Base-by-base conservation (phyloP, 2,329 filamentous ascomycete genomes). In the Fusarium pseudoanthophilum region DNA sequence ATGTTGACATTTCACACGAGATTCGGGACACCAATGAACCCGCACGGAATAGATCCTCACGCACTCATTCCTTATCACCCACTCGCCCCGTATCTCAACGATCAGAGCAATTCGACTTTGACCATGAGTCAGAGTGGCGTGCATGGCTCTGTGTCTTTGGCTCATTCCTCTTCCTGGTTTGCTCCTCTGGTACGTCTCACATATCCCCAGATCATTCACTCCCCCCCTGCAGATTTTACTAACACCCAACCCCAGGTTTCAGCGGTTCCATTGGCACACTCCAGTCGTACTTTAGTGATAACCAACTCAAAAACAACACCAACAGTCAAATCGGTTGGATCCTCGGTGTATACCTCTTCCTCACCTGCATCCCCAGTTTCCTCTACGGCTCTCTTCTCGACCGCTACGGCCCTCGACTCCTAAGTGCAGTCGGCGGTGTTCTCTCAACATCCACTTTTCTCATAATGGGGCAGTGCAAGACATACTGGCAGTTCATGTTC, bases 401-500 rank as follows among this genome's bases (percentile, higher is more conserved):
- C 64, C 80, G 79, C 0, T 85, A 86, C 45, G 85, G 85, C 0
- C 83, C 85, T 0, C 79, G 80, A 16, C 67, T 80, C 24, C 76
- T 87, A 7, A 75, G 82, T 0, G 73, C 83, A 9, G 42, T 79
- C 5, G 84, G 84, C 3, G 81, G 78, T 0, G 53, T 78, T 1
- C 70, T 78, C 2, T 83, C 81, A 51, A 74, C 84, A 1, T 67
- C 75, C 1, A 82, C 80, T 11, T 83, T 86, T 55, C 79, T 87
- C 18, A 65, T 86, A 0, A 77, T 87, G 11, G 85, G 83, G 3
- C 77, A 86, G 55, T 87, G 85, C 73, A 80, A 77, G 4, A 57
- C 78, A 14, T 86, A 87, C 72, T 86, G 84, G 84, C 84, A 87
- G 11, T 87, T 87, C 43, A 74, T 86, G 26, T 77, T 86, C 7